Percentiles rank a stretch among this genome's conserved stretches.
These are phyloP conservation scores for Comarum palustre DNA, from an alignment of 306 rosid species.

Conservation along the genomic window DNA sequence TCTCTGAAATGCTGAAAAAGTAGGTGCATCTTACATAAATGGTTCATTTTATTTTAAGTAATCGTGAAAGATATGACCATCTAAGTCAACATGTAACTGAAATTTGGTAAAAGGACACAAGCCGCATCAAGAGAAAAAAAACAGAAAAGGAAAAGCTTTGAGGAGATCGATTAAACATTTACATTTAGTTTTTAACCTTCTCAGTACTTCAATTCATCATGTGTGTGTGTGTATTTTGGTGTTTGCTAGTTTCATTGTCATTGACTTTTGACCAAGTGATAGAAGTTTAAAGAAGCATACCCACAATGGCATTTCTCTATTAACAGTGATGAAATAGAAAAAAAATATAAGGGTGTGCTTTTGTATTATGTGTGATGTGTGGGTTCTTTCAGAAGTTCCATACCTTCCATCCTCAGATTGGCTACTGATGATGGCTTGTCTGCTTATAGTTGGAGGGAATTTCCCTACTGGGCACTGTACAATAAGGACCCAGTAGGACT, in stretches of 20 bases:
- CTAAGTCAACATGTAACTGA: background rate
- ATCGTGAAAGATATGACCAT: background rate
- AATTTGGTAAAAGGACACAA: background rate
- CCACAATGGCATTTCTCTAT: background rate
- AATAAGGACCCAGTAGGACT: background rate
- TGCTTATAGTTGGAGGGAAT: no score
- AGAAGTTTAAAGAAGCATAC: background rate
- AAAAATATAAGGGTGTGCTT: background rate
- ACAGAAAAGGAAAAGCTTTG: background rate
- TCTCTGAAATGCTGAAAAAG: slow-evolving; percentile 75
- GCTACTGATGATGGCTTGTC: background rate
- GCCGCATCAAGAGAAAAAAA: background rate
- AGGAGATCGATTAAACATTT: background rate
- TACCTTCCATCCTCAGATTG: background rate
- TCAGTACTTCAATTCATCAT: background rate
- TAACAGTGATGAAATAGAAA: background rate
- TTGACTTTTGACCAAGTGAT: background rate
- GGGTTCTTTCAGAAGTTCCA: background rate
- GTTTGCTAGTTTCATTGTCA: background rate
- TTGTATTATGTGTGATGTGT: background rate
- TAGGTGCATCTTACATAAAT: slow-evolving; percentile 33
- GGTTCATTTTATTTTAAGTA: background rate
- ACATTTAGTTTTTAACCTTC: background rate
- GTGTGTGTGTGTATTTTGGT: background rate
- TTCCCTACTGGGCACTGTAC: background rate